Conservation (phyloP, 805 yeast genomes). For the Candida stauntonica region DNA sequence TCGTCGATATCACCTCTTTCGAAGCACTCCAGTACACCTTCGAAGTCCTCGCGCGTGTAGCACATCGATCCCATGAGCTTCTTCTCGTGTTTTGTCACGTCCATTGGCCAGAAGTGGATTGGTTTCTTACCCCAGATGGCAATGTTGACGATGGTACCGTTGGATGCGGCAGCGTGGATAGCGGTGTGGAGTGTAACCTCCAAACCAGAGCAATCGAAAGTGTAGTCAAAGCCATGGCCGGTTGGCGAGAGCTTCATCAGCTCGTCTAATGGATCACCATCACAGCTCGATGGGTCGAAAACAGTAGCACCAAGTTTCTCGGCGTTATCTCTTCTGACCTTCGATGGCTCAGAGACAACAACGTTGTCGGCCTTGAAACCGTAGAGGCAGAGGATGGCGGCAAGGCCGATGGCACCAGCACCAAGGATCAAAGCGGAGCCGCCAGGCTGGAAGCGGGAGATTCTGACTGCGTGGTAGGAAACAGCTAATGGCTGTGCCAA, state of each 20-base stretch:
- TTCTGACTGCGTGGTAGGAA: conserved; percentile 54
- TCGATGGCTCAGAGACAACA: conserved; percentile 48
- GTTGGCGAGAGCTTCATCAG: conserved; percentile 36
- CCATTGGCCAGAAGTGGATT: conserved; percentile 49
- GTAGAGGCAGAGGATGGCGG: conserved; percentile 45
- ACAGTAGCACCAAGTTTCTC: conserved; percentile 41
- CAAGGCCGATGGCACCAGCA: conserved; percentile 52
- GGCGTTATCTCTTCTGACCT: conserved; percentile 46
- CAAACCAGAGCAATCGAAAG: conserved; percentile 54
- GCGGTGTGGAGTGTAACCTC: conserved; percentile 50
- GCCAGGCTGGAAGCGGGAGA: conserved; percentile 36
- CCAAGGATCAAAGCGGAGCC: conserved; percentile 47
- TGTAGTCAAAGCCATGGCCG: conserved; percentile 42
- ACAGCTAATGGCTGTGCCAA: conserved; percentile 56
- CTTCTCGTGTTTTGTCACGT: conserved; percentile 51
- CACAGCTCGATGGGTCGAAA: conserved; percentile 43
- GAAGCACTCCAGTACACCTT: conserved; percentile 49
- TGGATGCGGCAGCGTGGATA: conserved; percentile 43
- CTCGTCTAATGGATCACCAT: conserved; percentile 34
- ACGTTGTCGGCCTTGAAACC: conserved; percentile 41
- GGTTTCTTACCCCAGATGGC: conserved; percentile 61
- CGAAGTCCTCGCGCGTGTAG: conserved; percentile 52
- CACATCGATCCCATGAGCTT: conserved; percentile 57
- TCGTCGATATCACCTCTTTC: conserved; percentile 41
- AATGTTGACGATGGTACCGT: conserved; percentile 58